phyloP scores from a whole-genome alignment of 169 alveolate species.

The Eimeria falciformis region DNA sequence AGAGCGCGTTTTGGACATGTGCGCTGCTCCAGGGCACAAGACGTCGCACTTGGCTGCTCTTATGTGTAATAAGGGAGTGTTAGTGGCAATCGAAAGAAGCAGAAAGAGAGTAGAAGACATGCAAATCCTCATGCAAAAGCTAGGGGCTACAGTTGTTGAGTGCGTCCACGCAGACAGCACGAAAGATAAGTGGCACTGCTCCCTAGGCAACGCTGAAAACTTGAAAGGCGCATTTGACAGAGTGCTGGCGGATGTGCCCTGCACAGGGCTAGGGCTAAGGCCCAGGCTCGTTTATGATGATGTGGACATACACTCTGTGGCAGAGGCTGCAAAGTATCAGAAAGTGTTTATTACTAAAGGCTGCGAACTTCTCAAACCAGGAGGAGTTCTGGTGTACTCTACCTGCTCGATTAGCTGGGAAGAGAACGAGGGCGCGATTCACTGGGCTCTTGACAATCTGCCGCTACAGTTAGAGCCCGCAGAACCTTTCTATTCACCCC shows the following conservation, averaged over 20 bases:
- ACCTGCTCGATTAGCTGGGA: slow-evolving; percentile 57
- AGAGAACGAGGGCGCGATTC: slow-evolving; percentile 61
- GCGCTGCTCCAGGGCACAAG: slow-evolving; percentile 94
- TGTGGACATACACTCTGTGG: background rate
- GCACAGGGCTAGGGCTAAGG: slow-evolving; percentile 94
- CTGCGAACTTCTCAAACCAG: slow-evolving; percentile 28
- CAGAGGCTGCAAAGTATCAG: slow-evolving; percentile 41
- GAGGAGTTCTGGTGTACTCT: slow-evolving; percentile 53
- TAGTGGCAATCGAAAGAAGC: slow-evolving; percentile 64
- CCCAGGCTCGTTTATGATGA: slow-evolving; percentile 60
- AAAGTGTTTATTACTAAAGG: slow-evolving; percentile 18
- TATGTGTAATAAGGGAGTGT: slow-evolving; percentile 11
- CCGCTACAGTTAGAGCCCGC: slow-evolving; percentile 50
- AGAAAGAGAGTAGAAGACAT: slow-evolving; percentile 24
- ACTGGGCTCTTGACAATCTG: slow-evolving; percentile 45
- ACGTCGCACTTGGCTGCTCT: slow-evolving; percentile 77
- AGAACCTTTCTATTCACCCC: slow-evolving; percentile 40
- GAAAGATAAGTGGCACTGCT: slow-evolving; percentile 37
- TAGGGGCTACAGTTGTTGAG: slow-evolving; percentile 29
- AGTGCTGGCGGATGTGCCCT: slow-evolving; percentile 96
- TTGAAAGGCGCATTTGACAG: slow-evolving; percentile 86
- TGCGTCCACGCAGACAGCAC: slow-evolving; percentile 60
- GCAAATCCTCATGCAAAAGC: background rate
- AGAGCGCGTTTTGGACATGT: slow-evolving; percentile 87
- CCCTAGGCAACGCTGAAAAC: background rate